Evolutionary conservation across 306 rosid genomes (phyloP).

Genomic region (Cicer bijugum): DNA sequence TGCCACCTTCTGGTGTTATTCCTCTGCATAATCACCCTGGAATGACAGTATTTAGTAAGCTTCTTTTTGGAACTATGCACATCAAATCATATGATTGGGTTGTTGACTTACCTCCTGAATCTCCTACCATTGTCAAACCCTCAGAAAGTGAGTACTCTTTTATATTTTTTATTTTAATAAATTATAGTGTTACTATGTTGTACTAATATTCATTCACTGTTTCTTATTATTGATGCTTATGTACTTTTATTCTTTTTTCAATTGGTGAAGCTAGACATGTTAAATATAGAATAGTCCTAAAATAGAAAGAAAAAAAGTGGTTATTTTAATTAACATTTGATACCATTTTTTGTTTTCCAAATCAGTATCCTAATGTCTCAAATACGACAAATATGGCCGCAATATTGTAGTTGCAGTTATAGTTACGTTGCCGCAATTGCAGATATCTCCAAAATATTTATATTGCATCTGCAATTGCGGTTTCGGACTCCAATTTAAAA

Average conservation of each 20-base stretch:
- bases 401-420: not conserved
- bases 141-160: conserved; percentile 55
- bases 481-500: too few relatives aligned
- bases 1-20: conserved; percentile 92
- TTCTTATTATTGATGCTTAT: conserved; percentile 20
- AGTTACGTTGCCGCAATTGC: not conserved
- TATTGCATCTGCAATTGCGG: too few relatives aligned
- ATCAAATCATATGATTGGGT: conserved; percentile 96
- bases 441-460: too few relatives aligned
- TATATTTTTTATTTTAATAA: not conserved
- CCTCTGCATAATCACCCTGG: conserved; percentile 99
- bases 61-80: conserved; percentile 92
- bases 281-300: conserved; percentile 17
- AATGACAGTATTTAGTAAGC: conserved; percentile 95
- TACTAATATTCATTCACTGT: not conserved
- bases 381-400: too few relatives aligned
- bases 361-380: too few relatives aligned
- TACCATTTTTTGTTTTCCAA: not conserved
- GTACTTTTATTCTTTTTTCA: not conserved
- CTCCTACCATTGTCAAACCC: conserved; percentile 50
- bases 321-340: not conserved
- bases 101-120: conserved; percentile 51
- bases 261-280: not conserved
- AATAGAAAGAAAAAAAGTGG: not conserved
- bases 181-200: conserved; percentile 4